Evolutionary conservation across 208 protist genomes (phyloP), one percentile per base, ranked within the genome.

Genomic region (Kentomonas sorsogonicus): DNA sequence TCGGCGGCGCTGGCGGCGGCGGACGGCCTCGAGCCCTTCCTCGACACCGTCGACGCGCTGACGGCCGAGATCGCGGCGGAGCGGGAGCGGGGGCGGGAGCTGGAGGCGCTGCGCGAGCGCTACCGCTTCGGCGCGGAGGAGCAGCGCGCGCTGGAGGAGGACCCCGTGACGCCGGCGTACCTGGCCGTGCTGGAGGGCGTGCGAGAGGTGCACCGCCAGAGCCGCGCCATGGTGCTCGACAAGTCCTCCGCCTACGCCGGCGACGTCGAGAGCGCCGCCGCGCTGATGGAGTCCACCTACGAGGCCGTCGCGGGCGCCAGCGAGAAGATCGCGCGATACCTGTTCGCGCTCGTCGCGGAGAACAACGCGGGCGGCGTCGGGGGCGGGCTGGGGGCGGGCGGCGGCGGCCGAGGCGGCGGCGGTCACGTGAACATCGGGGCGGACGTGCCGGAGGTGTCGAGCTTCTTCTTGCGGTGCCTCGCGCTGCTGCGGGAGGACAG

Each of bases 281-380:
- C 74, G 11, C 63, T 91, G 54, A 85, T 91, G 72, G 80, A 90
- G 58, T 72, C 71, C 34, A 89, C 77, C 13, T 90, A 91, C 61
- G 68, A 54, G 41, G 82, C 80, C 18, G 76, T 94, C 13, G 56
- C 76, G 16, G 57, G 71, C 18, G 87, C 78, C 1, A 79, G 68
- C 22, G 79, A 84, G 53, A 81, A 82, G 34, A 71, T 90, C 46
- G 66, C 73, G 43, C 78, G 77, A 10, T 82, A 81, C 63, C 60
- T 93, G 4, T 66, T 87, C 27, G 60, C 74, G 30, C 45, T 63
- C 2, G 75, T 72, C 3, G 58, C 55, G 22, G 23, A 38, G 7
- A n/a, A 58, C 46, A 54, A 48, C n/a, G 27, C 46, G 10, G 41
- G 26, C 3, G 10, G 31, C 4, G 29, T 31, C 34, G 30, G 47